Conservation (phyloP, 106 monocot species). For the Dendrobium officinale region DNA sequence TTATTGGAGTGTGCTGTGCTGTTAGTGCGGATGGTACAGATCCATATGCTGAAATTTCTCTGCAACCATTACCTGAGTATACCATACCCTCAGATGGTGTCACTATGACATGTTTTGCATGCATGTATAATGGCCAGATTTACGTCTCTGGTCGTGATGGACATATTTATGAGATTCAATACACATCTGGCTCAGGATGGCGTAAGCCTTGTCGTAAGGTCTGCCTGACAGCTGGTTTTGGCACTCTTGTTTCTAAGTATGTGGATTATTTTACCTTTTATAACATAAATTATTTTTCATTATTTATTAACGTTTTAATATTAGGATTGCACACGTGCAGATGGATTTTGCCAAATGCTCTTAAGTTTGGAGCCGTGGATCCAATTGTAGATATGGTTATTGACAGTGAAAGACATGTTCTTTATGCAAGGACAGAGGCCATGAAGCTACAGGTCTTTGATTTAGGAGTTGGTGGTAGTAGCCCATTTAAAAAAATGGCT, state of each 20-base stretch:
- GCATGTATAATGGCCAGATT: constrained; percentile 73
- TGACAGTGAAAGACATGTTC: constrained; percentile 81
- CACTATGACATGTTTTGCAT: constrained; percentile 81
- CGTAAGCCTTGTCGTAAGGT: constrained; percentile 76
- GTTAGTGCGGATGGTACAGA: constrained; percentile 68
- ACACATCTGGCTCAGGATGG: constrained; percentile 82
- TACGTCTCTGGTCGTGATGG: constrained; percentile 92
- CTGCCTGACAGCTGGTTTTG: constrained; percentile 75
- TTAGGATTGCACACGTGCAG: constrained; percentile 15
- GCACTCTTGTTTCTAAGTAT: constrained; percentile 77
- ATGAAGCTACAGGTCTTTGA: constrained; percentile 88
- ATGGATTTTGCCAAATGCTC: constrained; percentile 83
- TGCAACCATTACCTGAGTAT: constrained; percentile 91
- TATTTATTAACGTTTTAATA: background rate
- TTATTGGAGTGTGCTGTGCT: constrained; percentile 80
- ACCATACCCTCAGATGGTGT: constrained; percentile 79
- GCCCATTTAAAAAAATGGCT: constrained; percentile 69
- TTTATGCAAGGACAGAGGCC: constrained; percentile 82
- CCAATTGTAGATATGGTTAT: constrained; percentile 84
- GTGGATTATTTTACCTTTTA: background rate
- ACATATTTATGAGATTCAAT: constrained; percentile 86
- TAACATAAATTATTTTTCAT: background rate
- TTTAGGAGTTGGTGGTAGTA: constrained; percentile 72
- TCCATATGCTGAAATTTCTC: constrained; percentile 75
- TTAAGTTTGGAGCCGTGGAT: constrained; percentile 86